phyloP scores from a whole-genome alignment of 2,329 filamentous ascomycete genomes.

The Trichoderma atrobrunneum region DNA sequence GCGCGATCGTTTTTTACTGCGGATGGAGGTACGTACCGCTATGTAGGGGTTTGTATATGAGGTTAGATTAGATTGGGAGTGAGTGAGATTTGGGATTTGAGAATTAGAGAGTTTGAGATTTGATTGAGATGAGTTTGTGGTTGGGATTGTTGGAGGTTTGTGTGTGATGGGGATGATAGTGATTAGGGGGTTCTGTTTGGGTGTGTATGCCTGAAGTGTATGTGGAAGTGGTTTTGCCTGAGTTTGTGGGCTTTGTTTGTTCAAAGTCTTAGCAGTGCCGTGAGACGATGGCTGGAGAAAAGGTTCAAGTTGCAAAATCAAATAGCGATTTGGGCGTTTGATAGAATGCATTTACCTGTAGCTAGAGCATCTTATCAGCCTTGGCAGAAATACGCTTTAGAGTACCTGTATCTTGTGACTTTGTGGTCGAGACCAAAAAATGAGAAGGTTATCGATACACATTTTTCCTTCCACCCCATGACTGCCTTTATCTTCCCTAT shows the following conservation, averaged over 20 bases:
- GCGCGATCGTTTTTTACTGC: background rate
- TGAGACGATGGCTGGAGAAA: background rate
- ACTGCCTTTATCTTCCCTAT: background rate
- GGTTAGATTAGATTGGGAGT: background rate
- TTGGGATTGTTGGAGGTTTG: background rate
- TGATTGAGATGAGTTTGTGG: background rate
- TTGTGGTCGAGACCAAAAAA: background rate
- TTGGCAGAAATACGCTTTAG: background rate
- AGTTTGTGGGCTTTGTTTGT: background rate
- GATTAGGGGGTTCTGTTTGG: background rate
- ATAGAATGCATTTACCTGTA: background rate
- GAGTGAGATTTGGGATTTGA: background rate
- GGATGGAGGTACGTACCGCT: background rate
- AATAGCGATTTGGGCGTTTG: background rate
- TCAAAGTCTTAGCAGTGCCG: background rate
- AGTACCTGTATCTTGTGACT: background rate
- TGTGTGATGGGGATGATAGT: background rate
- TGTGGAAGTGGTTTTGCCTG: background rate
- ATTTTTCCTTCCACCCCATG: background rate
- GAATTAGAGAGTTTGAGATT: background rate
- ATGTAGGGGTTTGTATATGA: background rate
- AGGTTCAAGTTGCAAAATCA: background rate
- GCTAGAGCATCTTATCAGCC: background rate
- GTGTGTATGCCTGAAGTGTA: background rate
- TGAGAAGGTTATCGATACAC: background rate